Evolutionary conservation across 1,284 basidiomycete genomes (phyloP), one percentile per base, ranked within the genome.

Genomic region (Leccinum ponderosum): DNA sequence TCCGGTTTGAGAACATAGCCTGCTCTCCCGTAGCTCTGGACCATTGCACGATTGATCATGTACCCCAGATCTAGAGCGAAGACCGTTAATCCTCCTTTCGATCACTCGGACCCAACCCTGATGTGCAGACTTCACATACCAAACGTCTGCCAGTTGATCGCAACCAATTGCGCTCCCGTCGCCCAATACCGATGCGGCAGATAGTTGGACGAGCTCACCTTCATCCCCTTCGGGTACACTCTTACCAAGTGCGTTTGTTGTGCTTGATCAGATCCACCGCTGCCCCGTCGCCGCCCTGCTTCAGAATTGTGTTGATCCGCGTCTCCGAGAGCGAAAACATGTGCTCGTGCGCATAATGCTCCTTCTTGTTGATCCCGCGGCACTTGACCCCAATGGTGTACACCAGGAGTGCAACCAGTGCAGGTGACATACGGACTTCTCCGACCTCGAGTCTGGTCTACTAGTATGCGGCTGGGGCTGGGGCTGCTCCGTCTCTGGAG

Each of bases 361-460:
- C 90, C 65, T 95, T 91, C 76, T 94, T 92, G 77, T 95, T 94
- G 73, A 99, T 85, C 0, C 97, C 96, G 47, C 90, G 89, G 68
- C 91, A 97, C 74, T 97, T 97, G 66, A 99, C 95, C 11, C 97
- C 97, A 48, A 97, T 87, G 3, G 97, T 98, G 76, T 99, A 99
- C 20, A 99, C 89, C 8, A 98, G 83, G 14, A 98, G 82, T 0
- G 85, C 82, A 1, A 87, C 84, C 1, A 99, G 84, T 2, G 81
- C 80, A 17, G 84, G 73, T 0, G 94, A 93, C 86, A 97, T 94
- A 68, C 83, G 86, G 22, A 77, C 76, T 73, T 86, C 17, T 62
- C 62, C 6, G 59, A 35, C 22, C 56, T 63, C 9, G 64, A 42
- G 6, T 64, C 63, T 14, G 65, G 57, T 52, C 31, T 69, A 11